Conservation (phyloP, 2,329 filamentous ascomycete species). For the Aspergillus sp. region DNA sequence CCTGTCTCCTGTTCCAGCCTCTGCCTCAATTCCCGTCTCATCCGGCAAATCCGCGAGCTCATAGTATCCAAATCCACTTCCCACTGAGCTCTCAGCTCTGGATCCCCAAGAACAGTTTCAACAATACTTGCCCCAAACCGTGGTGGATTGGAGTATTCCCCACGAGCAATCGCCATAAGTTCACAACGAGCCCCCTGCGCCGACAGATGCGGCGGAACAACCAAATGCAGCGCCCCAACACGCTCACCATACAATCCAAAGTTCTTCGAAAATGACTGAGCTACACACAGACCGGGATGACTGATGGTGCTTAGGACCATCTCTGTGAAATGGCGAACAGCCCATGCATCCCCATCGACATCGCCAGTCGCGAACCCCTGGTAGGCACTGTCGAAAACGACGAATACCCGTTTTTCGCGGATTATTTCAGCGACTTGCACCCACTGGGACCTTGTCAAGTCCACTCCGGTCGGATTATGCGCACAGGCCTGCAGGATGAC, state of each 20-base stretch:
- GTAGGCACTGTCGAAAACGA: constrained; percentile 97
- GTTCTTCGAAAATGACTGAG: constrained; percentile 62
- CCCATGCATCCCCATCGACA: constrained; percentile 78
- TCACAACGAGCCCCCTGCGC: constrained; percentile 31
- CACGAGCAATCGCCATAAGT: constrained; percentile 28
- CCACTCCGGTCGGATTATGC: constrained; percentile 95
- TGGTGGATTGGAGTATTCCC: constrained; percentile 56
- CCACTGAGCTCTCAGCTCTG: constrained; percentile 79
- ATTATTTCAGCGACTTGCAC: constrained; percentile 77
- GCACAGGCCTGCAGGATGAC: constrained; percentile 92
- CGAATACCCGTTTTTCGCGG: constrained; percentile 79
- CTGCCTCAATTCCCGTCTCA: constrained; percentile 74
- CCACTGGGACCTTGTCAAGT: constrained; percentile 91
- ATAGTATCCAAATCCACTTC: constrained; percentile 84
- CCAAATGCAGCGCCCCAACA: constrained; percentile 82
- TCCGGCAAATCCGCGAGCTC: constrained; percentile 88
- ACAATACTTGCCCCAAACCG: constrained; percentile 86
- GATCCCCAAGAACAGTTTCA: constrained; percentile 75
- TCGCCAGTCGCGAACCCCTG: constrained; percentile 95
- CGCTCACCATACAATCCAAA: constrained; percentile 91
- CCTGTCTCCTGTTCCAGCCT: constrained; percentile 84
- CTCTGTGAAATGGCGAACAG: constrained; percentile 74
- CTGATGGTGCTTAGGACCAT: constrained; percentile 60
- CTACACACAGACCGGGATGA: constrained; percentile 67
- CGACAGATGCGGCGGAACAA: constrained; percentile 25